These are phyloP conservation scores for Oidiodendron maius DNA, from an alignment of 495 filamentous ascomycete species.

Conservation along the genomic window DNA sequence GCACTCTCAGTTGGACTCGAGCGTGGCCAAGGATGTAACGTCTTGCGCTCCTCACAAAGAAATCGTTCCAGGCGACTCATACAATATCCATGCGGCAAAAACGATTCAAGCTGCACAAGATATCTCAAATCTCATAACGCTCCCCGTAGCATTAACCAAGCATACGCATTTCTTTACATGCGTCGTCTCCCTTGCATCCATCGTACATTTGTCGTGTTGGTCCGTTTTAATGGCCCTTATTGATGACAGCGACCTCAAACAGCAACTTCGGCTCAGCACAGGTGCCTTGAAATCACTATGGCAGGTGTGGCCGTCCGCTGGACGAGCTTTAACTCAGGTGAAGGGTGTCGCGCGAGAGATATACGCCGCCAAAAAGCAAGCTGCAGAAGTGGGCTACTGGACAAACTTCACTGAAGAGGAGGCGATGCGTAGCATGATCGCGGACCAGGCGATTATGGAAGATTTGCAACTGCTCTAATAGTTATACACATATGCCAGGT, in stretches of 20 bases:
- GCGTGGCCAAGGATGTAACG: conserved; percentile 44
- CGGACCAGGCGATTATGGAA: no score
- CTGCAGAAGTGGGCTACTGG: conserved; percentile 47
- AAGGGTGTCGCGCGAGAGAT: conserved; percentile 63
- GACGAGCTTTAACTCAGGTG: conserved; percentile 67
- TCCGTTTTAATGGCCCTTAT: conserved; percentile 46
- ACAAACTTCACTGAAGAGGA: conserved; percentile 45
- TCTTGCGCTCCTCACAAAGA: conserved; percentile 52
- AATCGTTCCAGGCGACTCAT: conserved; percentile 47
- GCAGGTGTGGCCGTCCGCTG: conserved; percentile 72
- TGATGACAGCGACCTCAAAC: conserved; percentile 64
- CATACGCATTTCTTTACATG: conserved; percentile 91
- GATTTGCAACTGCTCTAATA: no score
- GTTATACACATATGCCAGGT: no score
- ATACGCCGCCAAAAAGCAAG: conserved; percentile 46
- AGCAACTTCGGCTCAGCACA: conserved; percentile 73
- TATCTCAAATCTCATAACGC: conserved; percentile 70
- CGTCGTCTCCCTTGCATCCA: conserved; percentile 63
- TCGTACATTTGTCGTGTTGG: conserved; percentile 58
- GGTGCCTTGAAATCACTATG: conserved; percentile 73
- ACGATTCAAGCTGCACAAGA: conserved; percentile 72
- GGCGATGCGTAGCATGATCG: conserved; percentile 45
- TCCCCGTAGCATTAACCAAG: conserved; percentile 62
- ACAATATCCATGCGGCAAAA: conserved; percentile 72
- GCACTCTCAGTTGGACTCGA: conserved; percentile 53